Evolutionary conservation across 1,139 yeast species (phyloP), one percentile per base, ranked within the genome.

Genomic region (Yamadazyma trypodendri): DNA sequence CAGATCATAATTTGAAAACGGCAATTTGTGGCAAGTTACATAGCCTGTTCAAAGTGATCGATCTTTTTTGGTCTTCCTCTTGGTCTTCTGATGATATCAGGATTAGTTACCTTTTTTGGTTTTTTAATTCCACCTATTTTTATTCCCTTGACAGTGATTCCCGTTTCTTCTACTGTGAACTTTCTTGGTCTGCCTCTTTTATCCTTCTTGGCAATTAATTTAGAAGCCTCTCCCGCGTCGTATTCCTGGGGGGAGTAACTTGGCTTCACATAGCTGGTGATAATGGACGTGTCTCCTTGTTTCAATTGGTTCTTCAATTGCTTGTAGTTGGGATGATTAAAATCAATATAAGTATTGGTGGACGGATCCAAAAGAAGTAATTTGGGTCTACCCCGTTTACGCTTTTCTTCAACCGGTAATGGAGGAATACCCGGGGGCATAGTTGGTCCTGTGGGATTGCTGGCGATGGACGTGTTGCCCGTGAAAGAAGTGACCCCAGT

Each of bases 181-280:
- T 75, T 75, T 45, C 79, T 58, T 4, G 80, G 80, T 46, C 80
- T 58, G 11, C 80, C 80, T 39, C 77, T 52, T 41, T 60, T 61
- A 43, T 71, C 77, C 42, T 71, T 71, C 52, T 61, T 68, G 41
- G 60, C 58, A 28, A 71, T 52, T 33, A 71, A 56, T 39, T 63
- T 61, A 42, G 63, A 60, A 21, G 70, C 70, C 14, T 68, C 72
- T 15, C 57, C 61, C 28, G 66, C 69, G 34, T 60, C 64, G 35
- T 66, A 58, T 15, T 56, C 56, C 23, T 44, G 45, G 14, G 35
- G 31, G n/a, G 28, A 24, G 20, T 36, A 37, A 10, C 37, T 31
- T 12, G 42, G 31, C 4, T 32, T 34, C 2, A 43, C n/a, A 23
- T 37, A 39, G 10, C 33, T 31, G 10, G 43, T 34, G 17, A 44